phyloP scores from a whole-genome alignment of 179 eudicot genomes.

The Camellia oleifera region DNA sequence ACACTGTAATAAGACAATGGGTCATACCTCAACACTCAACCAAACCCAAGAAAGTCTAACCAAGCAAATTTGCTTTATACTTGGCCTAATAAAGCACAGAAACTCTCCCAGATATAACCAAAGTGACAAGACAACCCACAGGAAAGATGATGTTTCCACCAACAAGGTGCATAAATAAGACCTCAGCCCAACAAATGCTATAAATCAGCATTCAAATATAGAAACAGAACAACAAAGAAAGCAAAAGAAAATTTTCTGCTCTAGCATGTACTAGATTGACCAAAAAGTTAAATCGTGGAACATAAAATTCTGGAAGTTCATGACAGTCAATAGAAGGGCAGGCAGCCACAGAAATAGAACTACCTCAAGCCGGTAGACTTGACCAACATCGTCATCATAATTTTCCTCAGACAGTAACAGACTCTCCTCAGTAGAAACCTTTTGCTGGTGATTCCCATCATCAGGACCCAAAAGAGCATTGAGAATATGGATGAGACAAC shows the following conservation, averaged over 20 bases:
- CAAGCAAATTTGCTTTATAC: background rate
- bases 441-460: conserved; percentile 40
- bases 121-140: background rate
- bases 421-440: conserved; percentile 30
- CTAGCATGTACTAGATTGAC: background rate
- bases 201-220: conserved; percentile 1
- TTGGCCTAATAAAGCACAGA: background rate
- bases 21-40: background rate
- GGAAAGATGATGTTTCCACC: background rate
- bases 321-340: background rate
- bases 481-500: conserved; percentile 87
- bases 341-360: conserved; percentile 7
- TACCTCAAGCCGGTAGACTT: conserved; percentile 82
- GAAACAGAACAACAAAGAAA: background rate
- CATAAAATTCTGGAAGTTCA: background rate
- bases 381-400: conserved; percentile 31
- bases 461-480: conserved; percentile 72
- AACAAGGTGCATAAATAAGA: conserved; percentile 1
- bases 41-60: background rate
- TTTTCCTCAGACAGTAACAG: conserved; percentile 19
- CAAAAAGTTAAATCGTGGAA: background rate
- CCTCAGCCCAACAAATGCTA: background rate
- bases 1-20: background rate
- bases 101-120: background rate
- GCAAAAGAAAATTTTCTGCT: background rate